Base-by-base conservation (phyloP, 2,329 filamentous ascomycete species). In the Westerdykella sp. region DNA sequence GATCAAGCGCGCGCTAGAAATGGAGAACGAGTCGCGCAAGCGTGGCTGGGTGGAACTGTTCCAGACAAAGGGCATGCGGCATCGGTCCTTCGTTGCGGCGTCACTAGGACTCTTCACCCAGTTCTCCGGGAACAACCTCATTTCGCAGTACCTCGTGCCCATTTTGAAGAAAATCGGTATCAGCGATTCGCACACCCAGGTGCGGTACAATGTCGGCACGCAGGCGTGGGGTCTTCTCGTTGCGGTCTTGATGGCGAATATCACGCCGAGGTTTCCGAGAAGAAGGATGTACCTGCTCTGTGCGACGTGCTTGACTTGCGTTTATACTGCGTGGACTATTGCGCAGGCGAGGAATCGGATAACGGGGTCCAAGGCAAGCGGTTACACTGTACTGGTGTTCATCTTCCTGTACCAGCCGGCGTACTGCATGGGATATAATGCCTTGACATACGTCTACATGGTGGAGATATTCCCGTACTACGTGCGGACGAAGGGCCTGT, bases 101-200 rank as follows among this genome's bases (percentile, higher is more conserved):
- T 80, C 77, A 0, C 71, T 85, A 12, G 82, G 80, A 47, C 63
- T 84, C 51, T 82, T 84, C 51, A 81, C 79, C 1, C 81, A 85
- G 61, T 85, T 81, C 62, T 80, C 75, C 37, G 81, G 82, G 18
- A 84, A 84, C 56, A 81, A 60, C 3, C 67, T 84, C 2, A 78
- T 84, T 58, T 43, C 73, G 46, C 83, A 84, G 61, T 84, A 84
- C 59, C 78, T 83, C 55, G 76, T 81, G 41, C 70, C 73, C 25
- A 75, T 85, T 48, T 80, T 83, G 56, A 66, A 71, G 21, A 76
- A 76, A 34, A 80, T 80, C 28, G 81, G 81, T 21, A 83, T 84
- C 54, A 74, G 54, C 1, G 68, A 73, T 35, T 71, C 44, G 10
- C 54, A 58, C 14, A 48, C 53, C 34, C 50, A 60, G 40, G 53